phyloP scores from a whole-genome alignment of 148 eudicot genomes.

The Gaultheria prostrata region DNA sequence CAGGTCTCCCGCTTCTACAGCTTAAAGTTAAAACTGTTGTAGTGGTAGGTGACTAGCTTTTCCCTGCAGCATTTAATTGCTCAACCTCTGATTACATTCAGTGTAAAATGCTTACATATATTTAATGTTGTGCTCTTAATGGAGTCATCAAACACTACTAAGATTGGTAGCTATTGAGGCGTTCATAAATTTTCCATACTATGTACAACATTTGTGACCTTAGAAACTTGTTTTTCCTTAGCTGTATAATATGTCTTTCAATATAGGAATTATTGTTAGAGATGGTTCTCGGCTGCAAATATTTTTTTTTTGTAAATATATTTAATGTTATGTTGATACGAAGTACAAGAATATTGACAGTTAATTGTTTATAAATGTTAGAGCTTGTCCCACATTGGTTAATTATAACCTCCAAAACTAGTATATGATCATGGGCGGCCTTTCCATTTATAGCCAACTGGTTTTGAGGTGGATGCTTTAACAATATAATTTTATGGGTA shows the following conservation, averaged over 20 bases:
- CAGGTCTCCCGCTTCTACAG: not conserved
- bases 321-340: not conserved
- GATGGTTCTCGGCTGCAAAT: not conserved
- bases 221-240: not conserved
- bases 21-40: not conserved
- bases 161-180: not conserved
- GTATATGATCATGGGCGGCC: too few species aligned
- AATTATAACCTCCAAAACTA: too few species aligned
- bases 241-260: not conserved
- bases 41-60: conserved; percentile 2
- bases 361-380: not conserved
- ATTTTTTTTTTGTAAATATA: not conserved
- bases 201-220: not conserved
- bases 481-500: not conserved
- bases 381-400: too few species aligned
- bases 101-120: not conserved
- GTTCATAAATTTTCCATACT: not conserved
- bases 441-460: too few species aligned
- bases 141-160: not conserved
- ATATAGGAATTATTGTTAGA: not conserved
- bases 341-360: not conserved
- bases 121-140: not conserved
- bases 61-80: not conserved
- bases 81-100: not conserved
- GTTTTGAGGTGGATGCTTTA: too few species aligned